phyloP scores from a whole-genome alignment of 257 asterid species.

The Asclepias syriaca region DNA sequence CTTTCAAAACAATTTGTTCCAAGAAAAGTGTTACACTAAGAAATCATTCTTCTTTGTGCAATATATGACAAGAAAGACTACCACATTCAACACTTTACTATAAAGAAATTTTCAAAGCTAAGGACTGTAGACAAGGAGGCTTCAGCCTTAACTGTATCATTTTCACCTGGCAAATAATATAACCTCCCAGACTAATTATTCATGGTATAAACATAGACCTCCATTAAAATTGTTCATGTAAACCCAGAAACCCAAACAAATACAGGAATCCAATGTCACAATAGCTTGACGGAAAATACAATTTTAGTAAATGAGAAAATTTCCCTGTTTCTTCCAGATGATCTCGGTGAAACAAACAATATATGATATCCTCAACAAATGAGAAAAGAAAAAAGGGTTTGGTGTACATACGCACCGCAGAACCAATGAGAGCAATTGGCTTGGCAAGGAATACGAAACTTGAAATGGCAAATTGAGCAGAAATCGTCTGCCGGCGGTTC shows the following conservation, averaged over 20 bases:
- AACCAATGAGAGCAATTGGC: slow-evolving; percentile 97
- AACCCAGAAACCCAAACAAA: background rate
- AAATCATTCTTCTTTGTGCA: background rate
- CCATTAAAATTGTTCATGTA: background rate
- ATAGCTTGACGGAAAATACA: background rate
- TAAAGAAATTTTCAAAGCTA: background rate
- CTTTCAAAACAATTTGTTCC: background rate
- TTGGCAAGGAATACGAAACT: slow-evolving; percentile 71
- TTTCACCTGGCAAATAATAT: background rate
- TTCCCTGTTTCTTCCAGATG: background rate
- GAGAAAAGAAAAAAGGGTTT: background rate
- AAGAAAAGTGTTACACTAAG: background rate
- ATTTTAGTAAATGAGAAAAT: background rate
- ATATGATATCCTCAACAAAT: too few relatives aligned
- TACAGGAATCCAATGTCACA: background rate
- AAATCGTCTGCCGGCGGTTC: slow-evolving; percentile 75
- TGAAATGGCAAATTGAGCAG: slow-evolving; percentile 76
- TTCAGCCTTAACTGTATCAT: background rate
- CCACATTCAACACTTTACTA: background rate
- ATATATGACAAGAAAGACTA: background rate
- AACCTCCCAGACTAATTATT: background rate
- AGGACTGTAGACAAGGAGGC: background rate
- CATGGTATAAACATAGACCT: background rate
- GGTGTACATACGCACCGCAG: slow-evolving; percentile 48
- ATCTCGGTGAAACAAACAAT: background rate